A percentile compares a stretch with the other conserved stretches of the same genome.
phyloP scores from a whole-genome alignment of 2,329 filamentous ascomycete species.

The Diplodia scrobiculata region DNA sequence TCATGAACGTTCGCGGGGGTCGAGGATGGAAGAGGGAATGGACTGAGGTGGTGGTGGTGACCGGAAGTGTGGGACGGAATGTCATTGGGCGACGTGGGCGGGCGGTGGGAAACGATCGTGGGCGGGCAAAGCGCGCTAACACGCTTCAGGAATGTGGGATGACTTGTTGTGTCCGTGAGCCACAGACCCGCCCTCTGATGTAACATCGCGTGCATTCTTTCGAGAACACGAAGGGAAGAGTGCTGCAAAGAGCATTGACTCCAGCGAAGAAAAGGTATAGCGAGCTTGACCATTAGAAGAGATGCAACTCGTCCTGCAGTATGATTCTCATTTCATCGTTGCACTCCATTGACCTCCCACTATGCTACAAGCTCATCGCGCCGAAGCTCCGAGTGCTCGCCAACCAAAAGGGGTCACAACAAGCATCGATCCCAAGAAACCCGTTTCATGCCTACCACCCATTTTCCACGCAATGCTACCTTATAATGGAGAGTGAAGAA shows the following conservation, averaged over 20 bases:
- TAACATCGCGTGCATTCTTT: background rate
- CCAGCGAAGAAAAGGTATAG: background rate
- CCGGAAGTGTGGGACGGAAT: conserved; percentile 1
- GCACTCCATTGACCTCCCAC: background rate
- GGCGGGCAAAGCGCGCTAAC: background rate
- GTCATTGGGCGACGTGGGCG: conserved; percentile 4
- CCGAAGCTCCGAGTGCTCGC: conserved; percentile 17
- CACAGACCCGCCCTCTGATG: background rate
- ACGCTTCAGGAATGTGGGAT: conserved; percentile 13
- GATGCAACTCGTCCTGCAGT: background rate
- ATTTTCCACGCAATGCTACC: conserved; percentile 26
- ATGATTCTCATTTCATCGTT: background rate
- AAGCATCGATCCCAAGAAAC: background rate
- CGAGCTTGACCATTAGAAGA: background rate
- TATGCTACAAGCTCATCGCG: conserved; percentile 22
- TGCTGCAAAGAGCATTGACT: background rate
- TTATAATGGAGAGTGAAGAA: background rate
- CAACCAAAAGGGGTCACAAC: background rate
- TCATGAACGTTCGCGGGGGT: conserved; percentile 17
- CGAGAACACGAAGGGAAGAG: background rate
- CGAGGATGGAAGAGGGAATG: background rate
- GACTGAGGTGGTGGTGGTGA: conserved; percentile 2
- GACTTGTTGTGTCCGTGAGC: background rate
- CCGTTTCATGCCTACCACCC: conserved; percentile 18
- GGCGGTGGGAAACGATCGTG: background rate